These are phyloP conservation scores for Kalanchoe fedtschenkoi DNA, from an alignment of 164 flowering plant genomes.

Conservation along the genomic window DNA sequence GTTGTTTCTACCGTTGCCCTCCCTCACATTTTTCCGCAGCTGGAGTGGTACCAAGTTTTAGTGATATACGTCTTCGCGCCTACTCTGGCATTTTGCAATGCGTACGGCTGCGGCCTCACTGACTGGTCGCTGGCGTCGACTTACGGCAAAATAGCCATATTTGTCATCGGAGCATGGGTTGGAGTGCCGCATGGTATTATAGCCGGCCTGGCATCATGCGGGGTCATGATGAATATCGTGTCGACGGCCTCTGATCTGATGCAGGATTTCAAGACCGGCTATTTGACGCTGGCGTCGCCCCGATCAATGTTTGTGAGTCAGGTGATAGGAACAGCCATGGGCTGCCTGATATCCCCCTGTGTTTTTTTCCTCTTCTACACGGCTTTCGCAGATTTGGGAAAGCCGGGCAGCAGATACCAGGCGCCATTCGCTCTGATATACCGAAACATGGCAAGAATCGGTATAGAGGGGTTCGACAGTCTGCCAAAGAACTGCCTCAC, in stretches of 20 bases:
- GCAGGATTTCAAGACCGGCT: not conserved
- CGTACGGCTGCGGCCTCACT: not conserved
- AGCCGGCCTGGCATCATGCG: slow-evolving; percentile 2
- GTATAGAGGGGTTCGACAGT: too few relatives aligned
- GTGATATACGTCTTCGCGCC: not conserved
- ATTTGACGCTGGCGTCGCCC: too few relatives aligned
- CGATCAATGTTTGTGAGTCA: too few relatives aligned
- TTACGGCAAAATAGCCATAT: slow-evolving; percentile 2
- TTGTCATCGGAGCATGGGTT: slow-evolving; percentile 2
- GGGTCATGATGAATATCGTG: not conserved
- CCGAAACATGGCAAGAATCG: too few relatives aligned
- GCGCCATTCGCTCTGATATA: too few relatives aligned
- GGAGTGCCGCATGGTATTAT: slow-evolving; percentile 2
- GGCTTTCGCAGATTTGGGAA: not conserved
- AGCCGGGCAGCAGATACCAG: too few relatives aligned
- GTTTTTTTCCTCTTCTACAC: slow-evolving; percentile 3
- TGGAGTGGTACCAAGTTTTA: slow-evolving; percentile 2
- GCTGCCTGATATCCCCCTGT: slow-evolving; percentile 1
- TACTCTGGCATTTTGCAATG: slow-evolving; percentile 1
- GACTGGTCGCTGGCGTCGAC: slow-evolving; percentile 3
- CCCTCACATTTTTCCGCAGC: not conserved
- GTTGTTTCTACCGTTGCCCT: not conserved
- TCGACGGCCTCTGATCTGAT: not conserved
- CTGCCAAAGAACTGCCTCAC: not conserved
- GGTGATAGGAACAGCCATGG: slow-evolving; percentile 1